Evolutionary conservation across 2,329 filamentous ascomycete genomes (phyloP).

Genomic region (Aspergillus carbonarius): DNA sequence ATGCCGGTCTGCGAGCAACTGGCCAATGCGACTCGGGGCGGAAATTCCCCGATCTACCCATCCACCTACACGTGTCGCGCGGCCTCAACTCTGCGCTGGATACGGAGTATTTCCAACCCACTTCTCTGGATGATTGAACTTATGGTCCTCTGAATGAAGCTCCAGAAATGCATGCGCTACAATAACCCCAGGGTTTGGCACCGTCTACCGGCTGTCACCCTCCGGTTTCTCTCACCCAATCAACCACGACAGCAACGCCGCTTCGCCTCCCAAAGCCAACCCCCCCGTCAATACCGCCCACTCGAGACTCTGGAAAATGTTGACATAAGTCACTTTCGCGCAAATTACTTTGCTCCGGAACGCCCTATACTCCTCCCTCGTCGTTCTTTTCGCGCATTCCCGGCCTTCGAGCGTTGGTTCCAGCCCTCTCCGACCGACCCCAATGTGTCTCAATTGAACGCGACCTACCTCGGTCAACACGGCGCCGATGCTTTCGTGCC

Average conservation of each 20-base stretch:
- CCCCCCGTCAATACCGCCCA: slow-evolving; percentile 19
- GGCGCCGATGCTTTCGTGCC: slow-evolving; percentile 55
- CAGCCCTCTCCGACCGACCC: slow-evolving; percentile 34
- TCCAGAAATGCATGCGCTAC: slow-evolving; percentile 22
- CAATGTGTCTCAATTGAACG: slow-evolving; percentile 37
- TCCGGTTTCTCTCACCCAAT: neutral
- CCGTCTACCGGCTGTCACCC: slow-evolving; percentile 4
- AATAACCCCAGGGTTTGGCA: slow-evolving; percentile 15
- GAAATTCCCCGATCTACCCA: slow-evolving; percentile 9
- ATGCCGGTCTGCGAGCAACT: neutral
- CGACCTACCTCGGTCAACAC: slow-evolving; percentile 44
- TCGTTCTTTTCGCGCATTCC: slow-evolving; percentile 46
- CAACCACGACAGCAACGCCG: neutral
- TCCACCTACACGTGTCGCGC: neutral
- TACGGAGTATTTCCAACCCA: neutral
- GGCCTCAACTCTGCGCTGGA: neutral
- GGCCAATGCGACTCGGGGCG: neutral
- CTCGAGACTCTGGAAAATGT: slow-evolving; percentile 33
- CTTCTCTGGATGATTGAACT: neutral
- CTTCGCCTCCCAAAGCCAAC: neutral
- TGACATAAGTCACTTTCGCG: slow-evolving; percentile 51
- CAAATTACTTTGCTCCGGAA: slow-evolving; percentile 54
- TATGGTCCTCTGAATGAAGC: slow-evolving; percentile 27
- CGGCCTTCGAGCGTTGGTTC: slow-evolving; percentile 64
- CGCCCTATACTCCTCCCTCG: slow-evolving; percentile 55